A percentile compares a stretch with the other conserved stretches of the same genome.
Conservation (phyloP, 768 basidiomycete genomes). For the Mycena galericulata region DNA sequence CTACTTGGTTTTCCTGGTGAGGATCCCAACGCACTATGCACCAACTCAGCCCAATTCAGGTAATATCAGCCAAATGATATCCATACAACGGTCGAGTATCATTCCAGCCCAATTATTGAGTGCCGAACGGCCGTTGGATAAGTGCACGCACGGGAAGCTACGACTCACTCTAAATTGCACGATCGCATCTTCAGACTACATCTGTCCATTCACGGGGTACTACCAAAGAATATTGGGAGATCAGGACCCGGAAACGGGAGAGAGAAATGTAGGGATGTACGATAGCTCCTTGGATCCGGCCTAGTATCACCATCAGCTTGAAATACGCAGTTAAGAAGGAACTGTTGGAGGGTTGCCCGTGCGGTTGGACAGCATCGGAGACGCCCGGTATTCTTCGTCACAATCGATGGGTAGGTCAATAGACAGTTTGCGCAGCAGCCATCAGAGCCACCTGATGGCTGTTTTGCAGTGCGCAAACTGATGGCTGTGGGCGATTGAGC, state of each 20-base stretch:
- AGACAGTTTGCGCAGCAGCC: no score
- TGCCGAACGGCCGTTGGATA: neutral
- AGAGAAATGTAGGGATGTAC: neutral
- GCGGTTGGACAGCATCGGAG: conserved; percentile 65
- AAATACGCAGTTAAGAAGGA: conserved; percentile 7
- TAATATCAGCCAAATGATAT: no score
- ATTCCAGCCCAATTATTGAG: conserved; percentile 26
- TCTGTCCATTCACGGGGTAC: neutral
- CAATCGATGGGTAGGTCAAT: conserved; percentile 72
- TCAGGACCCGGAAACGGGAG: no score
- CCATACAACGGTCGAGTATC: conserved; percentile 19
- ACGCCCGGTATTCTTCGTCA: conserved; percentile 60
- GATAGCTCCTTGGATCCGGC: conserved; percentile 19
- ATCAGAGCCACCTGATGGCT: no score
- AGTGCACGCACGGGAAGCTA: neutral
- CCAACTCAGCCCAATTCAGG: no score
- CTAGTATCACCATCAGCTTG: conserved; percentile 16
- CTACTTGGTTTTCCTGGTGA: conserved; percentile 12
- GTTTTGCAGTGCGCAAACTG: no score
- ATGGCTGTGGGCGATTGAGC: no score
- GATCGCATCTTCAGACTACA: neutral
- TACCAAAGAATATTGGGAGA: neutral
- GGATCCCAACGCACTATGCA: conserved; percentile 25
- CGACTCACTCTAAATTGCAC: conserved; percentile 13
- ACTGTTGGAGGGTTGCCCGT: conserved; percentile 59